These are phyloP conservation scores for Fusarium algeriense DNA, from an alignment of 2,329 filamentous ascomycete genomes.

Conservation along the genomic window DNA sequence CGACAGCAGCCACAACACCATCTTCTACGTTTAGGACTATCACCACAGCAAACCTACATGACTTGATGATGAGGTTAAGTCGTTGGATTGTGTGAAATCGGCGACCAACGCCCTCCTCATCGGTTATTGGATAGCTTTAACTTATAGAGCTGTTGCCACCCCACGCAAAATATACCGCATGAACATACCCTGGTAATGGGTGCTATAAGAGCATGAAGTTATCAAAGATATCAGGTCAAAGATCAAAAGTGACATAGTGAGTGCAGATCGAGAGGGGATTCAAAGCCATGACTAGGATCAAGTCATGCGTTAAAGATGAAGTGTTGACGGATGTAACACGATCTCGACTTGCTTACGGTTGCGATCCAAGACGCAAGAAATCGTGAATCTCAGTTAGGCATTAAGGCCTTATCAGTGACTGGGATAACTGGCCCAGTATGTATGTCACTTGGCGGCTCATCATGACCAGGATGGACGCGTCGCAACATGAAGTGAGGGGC, in stretches of 20 bases:
- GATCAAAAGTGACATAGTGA: constrained; percentile 2
- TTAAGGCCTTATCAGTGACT: constrained; percentile 15
- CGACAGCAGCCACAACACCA: too few relatives aligned
- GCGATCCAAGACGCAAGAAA: constrained; percentile 18
- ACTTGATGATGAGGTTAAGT: too few relatives aligned
- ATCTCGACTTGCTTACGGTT: constrained; percentile 18
- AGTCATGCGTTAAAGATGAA: constrained; percentile 30
- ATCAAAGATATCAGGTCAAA: neutral
- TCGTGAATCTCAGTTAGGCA: neutral
- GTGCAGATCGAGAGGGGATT: constrained; percentile 10
- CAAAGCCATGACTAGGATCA: constrained; percentile 14
- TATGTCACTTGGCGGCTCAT: constrained; percentile 8
- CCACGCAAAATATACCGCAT: neutral
- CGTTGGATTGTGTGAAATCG: neutral
- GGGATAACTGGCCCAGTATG: constrained; percentile 2
- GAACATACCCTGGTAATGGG: neutral
- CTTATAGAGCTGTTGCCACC: constrained; percentile 6
- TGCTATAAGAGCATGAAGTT: neutral
- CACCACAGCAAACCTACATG: neutral
- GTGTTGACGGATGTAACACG: constrained; percentile 29
- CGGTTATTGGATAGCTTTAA: neutral
- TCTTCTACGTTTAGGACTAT: neutral
- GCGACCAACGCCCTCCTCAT: neutral
- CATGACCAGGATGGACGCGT: constrained; percentile 27
- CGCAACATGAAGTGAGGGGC: constrained; percentile 14